Evolutionary conservation across 371 early-diverging fungal genomes (phyloP).

Genomic region (Parasitella parasitica): DNA sequence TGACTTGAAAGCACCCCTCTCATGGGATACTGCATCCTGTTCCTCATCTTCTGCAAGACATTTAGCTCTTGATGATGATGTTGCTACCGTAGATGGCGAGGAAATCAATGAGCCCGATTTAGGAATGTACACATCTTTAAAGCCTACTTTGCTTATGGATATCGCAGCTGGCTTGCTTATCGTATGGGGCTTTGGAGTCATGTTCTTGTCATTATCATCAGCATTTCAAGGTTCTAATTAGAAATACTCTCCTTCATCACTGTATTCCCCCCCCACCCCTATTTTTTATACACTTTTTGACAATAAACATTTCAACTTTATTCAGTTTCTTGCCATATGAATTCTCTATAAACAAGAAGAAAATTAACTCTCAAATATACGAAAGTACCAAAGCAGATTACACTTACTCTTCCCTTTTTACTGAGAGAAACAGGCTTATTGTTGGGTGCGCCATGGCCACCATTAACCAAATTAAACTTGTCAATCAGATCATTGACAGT

Average conservation of each 20-base stretch:
- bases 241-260: not conserved
- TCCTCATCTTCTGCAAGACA: slow-evolving; percentile 19
- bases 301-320: not conserved
- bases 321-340: slow-evolving; percentile 1
- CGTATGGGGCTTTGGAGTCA: slow-evolving; percentile 39
- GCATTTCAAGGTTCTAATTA: slow-evolving; percentile 16
- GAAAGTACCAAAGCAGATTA: too few relatives aligned
- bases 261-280: not conserved
- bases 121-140: not conserved
- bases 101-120: not conserved
- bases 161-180: slow-evolving; percentile 32
- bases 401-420: slow-evolving; percentile 30
- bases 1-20: slow-evolving; percentile 17
- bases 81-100: slow-evolving; percentile 21
- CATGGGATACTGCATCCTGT: slow-evolving; percentile 15
- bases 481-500: slow-evolving; percentile 64
- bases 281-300: not conserved
- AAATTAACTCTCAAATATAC: not conserved
- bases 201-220: slow-evolving; percentile 34
- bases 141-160: slow-evolving; percentile 25
- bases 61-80: slow-evolving; percentile 24
- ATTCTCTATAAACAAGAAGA: slow-evolving; percentile 10
- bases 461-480: slow-evolving; percentile 47
- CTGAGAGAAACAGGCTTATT: slow-evolving; percentile 8
- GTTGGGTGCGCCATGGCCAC: slow-evolving; percentile 13